Percentiles rank a stretch among this genome's conserved stretches.
Conservation (phyloP, 306 rosid species). For the Pyrus betulifolia region DNA sequence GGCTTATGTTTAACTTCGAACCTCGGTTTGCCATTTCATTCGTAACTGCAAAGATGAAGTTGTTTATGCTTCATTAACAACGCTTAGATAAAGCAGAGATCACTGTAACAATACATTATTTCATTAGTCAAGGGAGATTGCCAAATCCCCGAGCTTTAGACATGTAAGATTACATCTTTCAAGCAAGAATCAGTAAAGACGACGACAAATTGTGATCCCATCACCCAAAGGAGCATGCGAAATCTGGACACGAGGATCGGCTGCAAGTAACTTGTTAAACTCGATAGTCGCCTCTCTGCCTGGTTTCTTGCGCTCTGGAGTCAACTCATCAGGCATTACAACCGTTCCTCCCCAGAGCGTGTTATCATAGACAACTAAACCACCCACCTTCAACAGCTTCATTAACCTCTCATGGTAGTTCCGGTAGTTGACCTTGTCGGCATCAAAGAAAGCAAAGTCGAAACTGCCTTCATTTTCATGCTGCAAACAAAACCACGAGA, state of each 20-base stretch:
- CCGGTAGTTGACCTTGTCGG: conserved; percentile 44
- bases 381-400: conserved; percentile 43
- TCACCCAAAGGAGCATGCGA: conserved; percentile 42
- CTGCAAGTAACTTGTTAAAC: conserved; percentile 34
- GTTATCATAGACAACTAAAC: conserved; percentile 45
- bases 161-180: background rate
- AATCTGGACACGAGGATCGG: conserved; percentile 34
- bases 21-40: background rate
- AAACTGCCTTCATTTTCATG: conserved; percentile 35
- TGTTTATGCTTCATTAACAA: background rate
- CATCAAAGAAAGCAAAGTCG: conserved; percentile 53
- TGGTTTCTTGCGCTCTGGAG: conserved; percentile 10
- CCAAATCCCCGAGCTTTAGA: too few relatives aligned
- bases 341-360: conserved; percentile 56
- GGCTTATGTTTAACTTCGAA: background rate
- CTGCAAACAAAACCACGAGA: conserved; percentile 19
- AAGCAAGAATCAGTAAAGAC: conserved; percentile 18
- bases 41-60: background rate
- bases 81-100: too few relatives aligned
- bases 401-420: conserved; percentile 48
- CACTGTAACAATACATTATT: too few relatives aligned
- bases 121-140: too few relatives aligned
- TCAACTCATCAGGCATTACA: conserved; percentile 25
- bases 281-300: conserved; percentile 14
- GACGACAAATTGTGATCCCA: conserved; percentile 47